phyloP scores from a whole-genome alignment of 306 rosid genomes.

The Inga laurina region DNA sequence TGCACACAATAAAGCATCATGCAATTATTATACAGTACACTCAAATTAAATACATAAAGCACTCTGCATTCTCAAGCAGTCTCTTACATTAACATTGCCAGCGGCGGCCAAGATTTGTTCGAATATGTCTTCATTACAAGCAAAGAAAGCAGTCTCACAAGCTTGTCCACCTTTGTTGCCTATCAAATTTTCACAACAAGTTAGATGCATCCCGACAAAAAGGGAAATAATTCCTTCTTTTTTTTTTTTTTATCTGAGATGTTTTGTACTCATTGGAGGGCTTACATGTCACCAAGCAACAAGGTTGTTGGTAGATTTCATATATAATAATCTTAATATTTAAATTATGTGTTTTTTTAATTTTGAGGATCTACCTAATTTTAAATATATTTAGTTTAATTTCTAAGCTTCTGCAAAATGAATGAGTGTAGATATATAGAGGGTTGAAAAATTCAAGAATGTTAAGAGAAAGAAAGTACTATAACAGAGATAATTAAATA shows the following conservation, averaged over 20 bases:
- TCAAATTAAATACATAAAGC: neutral
- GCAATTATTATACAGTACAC: neutral
- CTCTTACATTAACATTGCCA: slow-evolving; percentile 66
- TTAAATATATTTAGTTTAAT: neutral
- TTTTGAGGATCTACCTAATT: neutral
- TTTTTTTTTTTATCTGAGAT: neutral
- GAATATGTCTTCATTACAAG: slow-evolving; percentile 56
- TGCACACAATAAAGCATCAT: slow-evolving; percentile 36
- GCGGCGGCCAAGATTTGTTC: slow-evolving; percentile 34
- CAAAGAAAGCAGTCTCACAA: slow-evolving; percentile 41
- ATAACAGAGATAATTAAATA: neutral
- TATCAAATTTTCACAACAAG: slow-evolving; percentile 31
- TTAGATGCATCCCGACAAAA: neutral
- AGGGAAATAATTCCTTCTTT: neutral
- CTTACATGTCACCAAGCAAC: neutral
- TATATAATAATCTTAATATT: neutral
- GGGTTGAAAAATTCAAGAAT: neutral
- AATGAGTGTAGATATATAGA: neutral
- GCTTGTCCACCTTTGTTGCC: slow-evolving; percentile 62
- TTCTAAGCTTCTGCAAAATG: neutral
- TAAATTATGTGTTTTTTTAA: neutral
- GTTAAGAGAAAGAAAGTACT: neutral
- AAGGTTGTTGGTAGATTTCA: neutral
- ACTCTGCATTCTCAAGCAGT: neutral
- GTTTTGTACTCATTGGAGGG: neutral